A percentile compares a stretch with the other conserved stretches of the same genome.
These are phyloP conservation scores for Rhamnella rubrinervis DNA, from an alignment of 331 rosid genomes.

Conservation along the genomic window DNA sequence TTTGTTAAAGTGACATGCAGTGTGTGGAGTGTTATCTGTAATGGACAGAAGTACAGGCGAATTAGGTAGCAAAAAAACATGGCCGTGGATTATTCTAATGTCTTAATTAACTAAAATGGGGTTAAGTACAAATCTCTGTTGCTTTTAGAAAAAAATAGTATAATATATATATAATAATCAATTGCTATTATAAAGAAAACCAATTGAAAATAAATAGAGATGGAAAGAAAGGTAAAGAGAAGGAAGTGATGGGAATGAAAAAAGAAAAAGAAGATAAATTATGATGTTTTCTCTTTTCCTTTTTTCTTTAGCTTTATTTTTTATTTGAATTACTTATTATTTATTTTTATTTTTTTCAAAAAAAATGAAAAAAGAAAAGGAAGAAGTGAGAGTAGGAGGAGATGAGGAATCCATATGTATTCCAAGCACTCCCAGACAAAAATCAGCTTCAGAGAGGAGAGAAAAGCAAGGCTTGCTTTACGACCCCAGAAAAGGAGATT, in stretches of 20 bases:
- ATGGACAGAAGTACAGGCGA: slow-evolving; percentile 42
- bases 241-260: slow-evolving; percentile 41
- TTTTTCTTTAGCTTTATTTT: slow-evolving; percentile 13
- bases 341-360: no score
- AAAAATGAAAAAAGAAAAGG: neutral
- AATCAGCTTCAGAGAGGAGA: slow-evolving; percentile 65
- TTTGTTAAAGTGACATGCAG: slow-evolving; percentile 10
- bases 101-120: slow-evolving; percentile 29
- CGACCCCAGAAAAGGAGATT: slow-evolving; percentile 96
- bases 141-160: slow-evolving; percentile 14
- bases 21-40: slow-evolving; percentile 13
- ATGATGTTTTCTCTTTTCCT: slow-evolving; percentile 40
- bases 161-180: slow-evolving; percentile 16
- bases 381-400: slow-evolving; percentile 12
- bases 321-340: slow-evolving; percentile 20
- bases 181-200: slow-evolving; percentile 22
- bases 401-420: slow-evolving; percentile 86
- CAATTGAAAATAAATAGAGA: neutral
- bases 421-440: slow-evolving; percentile 95
- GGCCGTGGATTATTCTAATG: slow-evolving; percentile 36
- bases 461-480: slow-evolving; percentile 86
- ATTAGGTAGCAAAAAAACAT: slow-evolving; percentile 42
- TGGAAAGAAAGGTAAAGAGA: neutral
- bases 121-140: slow-evolving; percentile 48
- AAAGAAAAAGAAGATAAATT: slow-evolving; percentile 28